Percentiles rank a stretch among this genome's conserved stretches.
Evolutionary conservation across 345 rosid genomes (phyloP).

Genomic region (Garcia nutans): DNA sequence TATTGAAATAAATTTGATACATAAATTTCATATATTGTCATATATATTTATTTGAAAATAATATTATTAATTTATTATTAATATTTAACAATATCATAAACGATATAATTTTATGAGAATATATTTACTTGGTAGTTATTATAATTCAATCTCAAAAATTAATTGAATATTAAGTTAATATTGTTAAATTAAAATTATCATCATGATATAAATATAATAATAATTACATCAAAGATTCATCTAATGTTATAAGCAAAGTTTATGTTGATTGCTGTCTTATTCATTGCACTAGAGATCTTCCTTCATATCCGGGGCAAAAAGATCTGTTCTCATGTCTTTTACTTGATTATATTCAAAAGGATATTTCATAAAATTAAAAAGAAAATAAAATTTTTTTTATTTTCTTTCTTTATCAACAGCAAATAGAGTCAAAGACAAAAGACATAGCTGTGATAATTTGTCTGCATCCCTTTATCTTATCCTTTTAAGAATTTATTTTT

Average conservation of each 20-base stretch:
- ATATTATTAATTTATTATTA: too few relatives aligned
- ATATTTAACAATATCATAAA: too few relatives aligned
- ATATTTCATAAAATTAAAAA: neutral
- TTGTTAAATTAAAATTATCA: too few relatives aligned
- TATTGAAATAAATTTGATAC: too few relatives aligned
- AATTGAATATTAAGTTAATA: too few relatives aligned
- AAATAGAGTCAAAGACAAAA: constrained; percentile 21
- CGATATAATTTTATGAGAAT: too few relatives aligned
- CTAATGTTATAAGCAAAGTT: neutral
- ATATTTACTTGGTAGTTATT: too few relatives aligned
- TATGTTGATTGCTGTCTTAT: constrained; percentile 19
- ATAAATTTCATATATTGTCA: too few relatives aligned
- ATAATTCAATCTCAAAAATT: too few relatives aligned
- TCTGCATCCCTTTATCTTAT: constrained; percentile 11
- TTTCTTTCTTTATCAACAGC: constrained; percentile 10
- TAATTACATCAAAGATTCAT: neutral
- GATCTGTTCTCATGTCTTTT: constrained; percentile 36
- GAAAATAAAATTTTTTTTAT: neutral
- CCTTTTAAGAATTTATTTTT: neutral
- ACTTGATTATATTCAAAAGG: constrained; percentile 22
- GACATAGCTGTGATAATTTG: constrained; percentile 20
- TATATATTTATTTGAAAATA: too few relatives aligned
- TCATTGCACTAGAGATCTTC: constrained; percentile 19
- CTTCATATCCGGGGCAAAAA: constrained; percentile 36
- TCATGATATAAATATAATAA: neutral